phyloP scores from a whole-genome alignment of 352 stramenopile genomes.

The Peronospora belbahrii region DNA sequence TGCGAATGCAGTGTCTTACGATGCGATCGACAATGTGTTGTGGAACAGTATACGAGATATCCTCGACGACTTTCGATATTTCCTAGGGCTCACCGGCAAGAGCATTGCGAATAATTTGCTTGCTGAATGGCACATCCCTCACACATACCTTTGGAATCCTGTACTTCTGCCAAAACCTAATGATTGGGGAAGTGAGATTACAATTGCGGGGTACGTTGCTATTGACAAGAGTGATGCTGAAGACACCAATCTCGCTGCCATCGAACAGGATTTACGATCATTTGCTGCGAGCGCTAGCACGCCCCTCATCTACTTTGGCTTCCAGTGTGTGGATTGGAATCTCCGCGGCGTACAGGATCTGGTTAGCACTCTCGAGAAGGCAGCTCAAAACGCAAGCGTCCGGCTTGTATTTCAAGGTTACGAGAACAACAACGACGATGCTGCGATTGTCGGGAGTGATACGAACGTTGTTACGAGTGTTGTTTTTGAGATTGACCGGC shows the following conservation, averaged over 20 bases:
- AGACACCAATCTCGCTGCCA: slow-evolving; percentile 7
- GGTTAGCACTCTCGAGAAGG: slow-evolving; percentile 35
- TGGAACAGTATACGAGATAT: slow-evolving; percentile 40
- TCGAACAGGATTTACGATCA: slow-evolving; percentile 21
- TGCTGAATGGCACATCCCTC: slow-evolving; percentile 43
- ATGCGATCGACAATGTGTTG: slow-evolving; percentile 41
- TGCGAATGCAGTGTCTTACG: slow-evolving; percentile 47
- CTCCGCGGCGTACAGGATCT: slow-evolving; percentile 29
- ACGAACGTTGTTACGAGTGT: slow-evolving; percentile 28
- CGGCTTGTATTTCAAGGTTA: slow-evolving; percentile 55
- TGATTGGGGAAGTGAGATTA: slow-evolving; percentile 57
- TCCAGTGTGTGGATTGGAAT: slow-evolving; percentile 44
- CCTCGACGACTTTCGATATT: slow-evolving; percentile 51
- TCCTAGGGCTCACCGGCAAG: slow-evolving; percentile 40
- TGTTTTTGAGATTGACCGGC: slow-evolving; percentile 44
- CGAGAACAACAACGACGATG: slow-evolving; percentile 23
- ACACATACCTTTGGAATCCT: slow-evolving; percentile 71
- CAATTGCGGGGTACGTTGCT: slow-evolving; percentile 46
- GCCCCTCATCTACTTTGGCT: slow-evolving; percentile 47
- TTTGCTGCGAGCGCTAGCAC: slow-evolving; percentile 13
- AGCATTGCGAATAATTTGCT: slow-evolving; percentile 32
- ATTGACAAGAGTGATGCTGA: slow-evolving; percentile 20
- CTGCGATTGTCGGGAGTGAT: slow-evolving; percentile 14
- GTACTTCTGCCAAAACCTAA: slow-evolving; percentile 45
- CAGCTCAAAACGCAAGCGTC: slow-evolving; percentile 28